Percentiles rank a stretch among this genome's conserved stretches.
These are phyloP conservation scores for Juglanconis sp. DNA, from an alignment of 2,329 filamentous ascomycete genomes.

Conservation along the genomic window DNA sequence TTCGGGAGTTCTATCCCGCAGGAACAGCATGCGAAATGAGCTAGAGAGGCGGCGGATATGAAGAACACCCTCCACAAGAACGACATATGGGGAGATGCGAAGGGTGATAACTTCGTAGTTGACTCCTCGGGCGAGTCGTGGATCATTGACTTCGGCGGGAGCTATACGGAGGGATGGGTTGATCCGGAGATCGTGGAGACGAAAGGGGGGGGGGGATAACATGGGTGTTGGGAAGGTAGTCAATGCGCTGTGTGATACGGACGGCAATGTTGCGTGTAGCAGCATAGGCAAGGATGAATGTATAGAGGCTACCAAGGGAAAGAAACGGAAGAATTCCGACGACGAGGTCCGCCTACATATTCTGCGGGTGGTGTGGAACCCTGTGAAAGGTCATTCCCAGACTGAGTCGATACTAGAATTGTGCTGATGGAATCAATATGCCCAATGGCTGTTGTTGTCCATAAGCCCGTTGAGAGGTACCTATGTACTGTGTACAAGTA, in stretches of 20 bases:
- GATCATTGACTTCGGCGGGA: constrained; percentile 30
- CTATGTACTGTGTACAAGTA: too few relatives aligned
- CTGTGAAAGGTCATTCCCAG: too few relatives aligned
- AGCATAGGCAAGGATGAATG: not conserved
- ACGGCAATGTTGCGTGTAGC: not conserved
- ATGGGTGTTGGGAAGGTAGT: constrained; percentile 11
- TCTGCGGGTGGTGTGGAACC: too few relatives aligned
- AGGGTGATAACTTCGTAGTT: constrained; percentile 30
- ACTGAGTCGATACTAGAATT: too few relatives aligned
- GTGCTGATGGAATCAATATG: too few relatives aligned
- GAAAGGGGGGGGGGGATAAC: constrained; percentile 3
- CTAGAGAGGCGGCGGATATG: not conserved
- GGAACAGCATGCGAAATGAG: constrained; percentile 3
- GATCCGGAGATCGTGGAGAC: constrained; percentile 13
- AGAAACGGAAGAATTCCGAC: not conserved
- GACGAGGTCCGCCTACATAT: not conserved
- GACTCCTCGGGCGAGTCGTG: constrained; percentile 26
- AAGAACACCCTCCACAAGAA: not conserved
- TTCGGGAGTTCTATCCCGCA: constrained; percentile 1
- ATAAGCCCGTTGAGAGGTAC: too few relatives aligned
- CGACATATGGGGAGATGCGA: constrained; percentile 29
- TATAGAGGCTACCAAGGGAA: not conserved
- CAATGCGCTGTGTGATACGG: constrained; percentile 5
- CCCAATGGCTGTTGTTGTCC: too few relatives aligned
- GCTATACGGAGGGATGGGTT: constrained; percentile 29